Evolutionary conservation across 768 basidiomycete genomes (phyloP).

Genomic region (Russula sp.): DNA sequence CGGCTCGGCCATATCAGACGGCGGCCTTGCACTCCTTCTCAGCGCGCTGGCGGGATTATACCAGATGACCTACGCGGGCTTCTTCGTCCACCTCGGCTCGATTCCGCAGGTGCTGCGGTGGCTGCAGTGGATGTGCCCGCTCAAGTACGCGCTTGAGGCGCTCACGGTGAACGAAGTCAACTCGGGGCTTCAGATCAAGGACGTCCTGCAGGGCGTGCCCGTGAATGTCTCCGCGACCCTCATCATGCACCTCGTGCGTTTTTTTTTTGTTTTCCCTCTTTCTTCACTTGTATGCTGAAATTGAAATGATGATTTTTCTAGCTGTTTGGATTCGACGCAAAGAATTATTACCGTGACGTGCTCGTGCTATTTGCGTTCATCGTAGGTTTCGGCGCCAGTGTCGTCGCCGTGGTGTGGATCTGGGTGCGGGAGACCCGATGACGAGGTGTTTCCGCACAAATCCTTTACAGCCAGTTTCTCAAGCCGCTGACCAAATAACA

Average conservation of each 20-base stretch:
- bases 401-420: constrained; percentile 74
- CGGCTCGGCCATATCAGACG: constrained; percentile 74
- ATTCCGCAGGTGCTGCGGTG: constrained; percentile 91
- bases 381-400: constrained; percentile 62
- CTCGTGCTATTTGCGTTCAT: constrained; percentile 83
- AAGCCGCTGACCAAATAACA: no score
- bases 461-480: no score
- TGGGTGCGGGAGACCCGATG: constrained; percentile 70
- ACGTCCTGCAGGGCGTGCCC: constrained; percentile 73
- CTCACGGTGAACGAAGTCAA: constrained; percentile 88
- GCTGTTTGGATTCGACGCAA: constrained; percentile 83
- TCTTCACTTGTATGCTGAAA: background rate
- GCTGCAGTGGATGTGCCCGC: constrained; percentile 85
- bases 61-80: constrained; percentile 77
- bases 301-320: constrained; percentile 24
- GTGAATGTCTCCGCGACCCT: constrained; percentile 70
- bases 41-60: constrained; percentile 56
- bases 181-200: constrained; percentile 78
- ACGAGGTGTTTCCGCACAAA: background rate
- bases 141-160: constrained; percentile 78
- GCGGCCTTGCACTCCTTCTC: constrained; percentile 84
- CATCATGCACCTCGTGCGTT: constrained; percentile 76
- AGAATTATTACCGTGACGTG: constrained; percentile 86
- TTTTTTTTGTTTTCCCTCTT: background rate
- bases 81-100: constrained; percentile 79